Evolutionary conservation across 371 early-diverging fungal genomes (phyloP), one percentile per base, ranked within the genome.

Genomic region (Nematocida sp.): DNA sequence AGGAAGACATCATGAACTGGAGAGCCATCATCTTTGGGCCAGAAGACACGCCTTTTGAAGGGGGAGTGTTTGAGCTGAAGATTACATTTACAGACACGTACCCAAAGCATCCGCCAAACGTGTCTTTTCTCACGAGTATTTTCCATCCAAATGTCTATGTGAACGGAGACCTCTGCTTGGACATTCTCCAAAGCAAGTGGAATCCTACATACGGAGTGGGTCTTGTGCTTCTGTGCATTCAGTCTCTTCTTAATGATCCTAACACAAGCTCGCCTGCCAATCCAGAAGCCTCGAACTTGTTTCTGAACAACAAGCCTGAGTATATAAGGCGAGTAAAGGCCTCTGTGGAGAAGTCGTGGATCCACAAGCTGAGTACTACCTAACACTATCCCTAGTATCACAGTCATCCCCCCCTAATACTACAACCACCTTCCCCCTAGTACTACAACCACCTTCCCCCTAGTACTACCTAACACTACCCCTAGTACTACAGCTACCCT

Each of bases 81-180:
- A 86, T 98, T 23, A 88, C 88, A 64, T 98, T 98, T 85, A 94
- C 94, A 79, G 93, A 95, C 80, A 88, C 89, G 34, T 97, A 96
- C 83, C 96, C 99, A 8, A 94, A 92, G 81, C 95, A 93, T 82
- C 95, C 99, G 64, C 99, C 99, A 49, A 87, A 88, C 60, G 93
- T 96, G 29, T 89, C 89, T 81, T 98, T 98, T 83, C 87, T 92
- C 31, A 88, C 91, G 32, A 88, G 89, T 76, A 95, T 98, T 91
- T 98, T 93, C 85, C 99, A 98, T 82, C 96, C 98, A 1, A 97
- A 97, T 81, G 93, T 98, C 11, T 97, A 95, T 80, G 91, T 91
- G 56, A 93, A 90, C 82, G 99, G 99, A 4, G 94, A 95, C 79
- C 85, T 98, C 40, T 98, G 99, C 81, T 82, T 98, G 64, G 96